A percentile compares a stretch with the other conserved stretches of the same genome.
Evolutionary conservation across 208 protist genomes (phyloP).

Genomic region (Ichthyophonus hoferi): DNA sequence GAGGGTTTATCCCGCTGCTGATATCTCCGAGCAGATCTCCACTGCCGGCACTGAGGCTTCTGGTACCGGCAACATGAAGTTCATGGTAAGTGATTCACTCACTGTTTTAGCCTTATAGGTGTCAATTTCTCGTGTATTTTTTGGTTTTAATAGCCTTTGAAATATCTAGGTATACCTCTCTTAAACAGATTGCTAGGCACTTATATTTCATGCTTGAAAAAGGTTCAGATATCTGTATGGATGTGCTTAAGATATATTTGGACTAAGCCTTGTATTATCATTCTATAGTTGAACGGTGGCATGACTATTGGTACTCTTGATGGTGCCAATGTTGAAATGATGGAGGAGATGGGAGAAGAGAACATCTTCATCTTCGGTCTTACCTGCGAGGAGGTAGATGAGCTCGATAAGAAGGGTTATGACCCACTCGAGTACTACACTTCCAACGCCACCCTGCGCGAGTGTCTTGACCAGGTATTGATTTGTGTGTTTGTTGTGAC

Average conservation of each 20-base stretch:
- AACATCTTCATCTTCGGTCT: conserved; percentile 67
- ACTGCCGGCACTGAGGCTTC: conserved; percentile 75
- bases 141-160: no score
- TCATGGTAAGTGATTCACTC: conserved; percentile 46
- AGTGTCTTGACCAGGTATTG: conserved; percentile 30
- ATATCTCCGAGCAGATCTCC: conserved; percentile 80
- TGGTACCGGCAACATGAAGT: conserved; percentile 82
- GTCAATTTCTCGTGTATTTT: no score
- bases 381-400: conserved; percentile 38
- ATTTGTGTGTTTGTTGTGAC: no score
- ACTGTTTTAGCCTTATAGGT: no score
- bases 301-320: conserved; percentile 78
- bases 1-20: conserved; percentile 73
- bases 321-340: conserved; percentile 80
- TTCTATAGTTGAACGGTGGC: conserved; percentile 69
- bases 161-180: no score
- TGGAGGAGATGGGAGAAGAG: conserved; percentile 67
- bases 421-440: conserved; percentile 35
- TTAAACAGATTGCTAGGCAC: no score
- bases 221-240: no score
- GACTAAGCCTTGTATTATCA: no score
- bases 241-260: no score
- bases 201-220: no score
- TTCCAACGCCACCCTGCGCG: conserved; percentile 18
- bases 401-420: conserved; percentile 32